These are phyloP conservation scores for Ascosphaera apis DNA, from an alignment of 2,329 filamentous ascomycete genomes.

Conservation along the genomic window DNA sequence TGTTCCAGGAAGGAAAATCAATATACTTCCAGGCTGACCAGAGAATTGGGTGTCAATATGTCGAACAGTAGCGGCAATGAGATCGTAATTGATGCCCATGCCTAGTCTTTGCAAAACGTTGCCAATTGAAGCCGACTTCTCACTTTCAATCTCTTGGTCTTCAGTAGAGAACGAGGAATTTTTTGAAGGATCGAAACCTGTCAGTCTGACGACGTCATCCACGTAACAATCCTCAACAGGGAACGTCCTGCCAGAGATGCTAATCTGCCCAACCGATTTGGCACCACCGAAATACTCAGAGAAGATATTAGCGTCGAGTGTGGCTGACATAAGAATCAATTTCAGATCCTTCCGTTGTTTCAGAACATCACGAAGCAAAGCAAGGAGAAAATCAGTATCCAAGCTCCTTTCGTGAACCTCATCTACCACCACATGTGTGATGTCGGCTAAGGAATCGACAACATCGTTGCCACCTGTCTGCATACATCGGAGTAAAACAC, in stretches of 20 bases:
- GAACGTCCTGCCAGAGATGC: constrained; percentile 73
- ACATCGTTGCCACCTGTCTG: constrained; percentile 75
- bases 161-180: constrained; percentile 13
- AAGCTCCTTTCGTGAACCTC: constrained; percentile 93
- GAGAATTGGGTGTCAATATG: constrained; percentile 59
- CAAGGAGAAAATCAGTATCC: constrained; percentile 75
- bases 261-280: constrained; percentile 51
- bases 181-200: constrained; percentile 36
- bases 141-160: constrained; percentile 11
- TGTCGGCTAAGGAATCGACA: constrained; percentile 57
- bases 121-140: constrained; percentile 25
- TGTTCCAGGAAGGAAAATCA: constrained; percentile 88
- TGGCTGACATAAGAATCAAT: constrained; percentile 91
- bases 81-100: constrained; percentile 72
- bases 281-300: constrained; percentile 46
- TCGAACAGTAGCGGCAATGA: constrained; percentile 58
- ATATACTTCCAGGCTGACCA: constrained; percentile 55
- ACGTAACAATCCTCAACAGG: constrained; percentile 79
- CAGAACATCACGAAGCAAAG: constrained; percentile 54
- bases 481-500: constrained; percentile 72
- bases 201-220: constrained; percentile 65
- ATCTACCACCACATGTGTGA: constrained; percentile 90
- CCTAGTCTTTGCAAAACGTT: constrained; percentile 51
- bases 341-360: constrained; percentile 57
- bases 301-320: constrained; percentile 64